Conservation (phyloP, 305 asterid species). For the Plantago lanceolata region DNA sequence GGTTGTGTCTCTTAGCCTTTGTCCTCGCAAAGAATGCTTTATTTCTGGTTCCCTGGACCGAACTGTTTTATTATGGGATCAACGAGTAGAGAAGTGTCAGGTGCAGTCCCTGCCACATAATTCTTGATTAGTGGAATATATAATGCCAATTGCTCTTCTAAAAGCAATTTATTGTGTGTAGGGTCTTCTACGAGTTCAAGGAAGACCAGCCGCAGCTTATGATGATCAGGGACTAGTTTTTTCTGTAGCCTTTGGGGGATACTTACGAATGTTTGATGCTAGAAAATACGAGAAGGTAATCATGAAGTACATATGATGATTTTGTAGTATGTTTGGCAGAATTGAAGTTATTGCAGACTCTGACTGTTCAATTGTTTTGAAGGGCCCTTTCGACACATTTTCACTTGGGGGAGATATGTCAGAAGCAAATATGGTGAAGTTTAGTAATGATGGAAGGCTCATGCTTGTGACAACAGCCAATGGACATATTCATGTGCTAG, state of each 20-base stretch:
- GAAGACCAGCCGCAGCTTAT: slow-evolving; percentile 89
- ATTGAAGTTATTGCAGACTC: slow-evolving; percentile 20
- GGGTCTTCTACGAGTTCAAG: slow-evolving; percentile 96
- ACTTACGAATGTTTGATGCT: slow-evolving; percentile 84
- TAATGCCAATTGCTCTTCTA: slow-evolving; percentile 20
- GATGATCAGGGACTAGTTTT: slow-evolving; percentile 94
- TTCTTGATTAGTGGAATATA: slow-evolving; percentile 22
- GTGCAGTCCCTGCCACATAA: slow-evolving; percentile 31
- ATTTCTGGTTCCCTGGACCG: slow-evolving; percentile 91
- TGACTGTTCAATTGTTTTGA: slow-evolving; percentile 35
- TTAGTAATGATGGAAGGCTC: slow-evolving; percentile 88
- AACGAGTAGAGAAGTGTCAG: slow-evolving; percentile 97
- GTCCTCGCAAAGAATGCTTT: slow-evolving; percentile 77
- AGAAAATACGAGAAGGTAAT: slow-evolving; percentile 89
- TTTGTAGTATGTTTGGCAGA: slow-evolving; percentile 16
- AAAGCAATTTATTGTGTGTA: slow-evolving; percentile 28
- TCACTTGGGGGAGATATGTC: slow-evolving; percentile 85
- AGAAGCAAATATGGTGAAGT: slow-evolving; percentile 86
- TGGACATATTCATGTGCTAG: slow-evolving; percentile 88
- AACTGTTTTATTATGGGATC: slow-evolving; percentile 96
- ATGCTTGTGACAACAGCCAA: slow-evolving; percentile 83
- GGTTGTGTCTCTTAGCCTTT: slow-evolving; percentile 86
- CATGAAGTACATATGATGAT: slow-evolving; percentile 15
- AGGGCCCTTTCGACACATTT: slow-evolving; percentile 94
- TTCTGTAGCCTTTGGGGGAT: slow-evolving; percentile 88